Conservation (phyloP, 176 grass and related monocot genomes). For the Pharus latifolius region DNA sequence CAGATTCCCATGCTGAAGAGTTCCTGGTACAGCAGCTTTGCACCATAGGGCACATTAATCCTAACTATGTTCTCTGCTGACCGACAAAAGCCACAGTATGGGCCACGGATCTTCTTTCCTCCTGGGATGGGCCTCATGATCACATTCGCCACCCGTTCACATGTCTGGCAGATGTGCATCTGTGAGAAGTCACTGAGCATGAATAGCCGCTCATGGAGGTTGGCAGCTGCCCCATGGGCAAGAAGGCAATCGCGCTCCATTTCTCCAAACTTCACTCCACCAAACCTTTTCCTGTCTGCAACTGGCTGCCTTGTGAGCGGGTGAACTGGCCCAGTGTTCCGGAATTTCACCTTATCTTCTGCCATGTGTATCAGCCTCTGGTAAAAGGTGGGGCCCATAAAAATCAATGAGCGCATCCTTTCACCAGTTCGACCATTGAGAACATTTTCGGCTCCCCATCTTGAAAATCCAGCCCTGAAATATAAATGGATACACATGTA, state of each 20-base stretch:
- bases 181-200: constrained; percentile 77
- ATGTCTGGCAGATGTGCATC: constrained; percentile 66
- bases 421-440: constrained; percentile 78
- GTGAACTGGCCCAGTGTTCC: constrained; percentile 87
- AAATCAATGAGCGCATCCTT: constrained; percentile 64
- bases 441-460: constrained; percentile 69
- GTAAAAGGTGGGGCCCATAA: constrained; percentile 87
- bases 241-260: constrained; percentile 96
- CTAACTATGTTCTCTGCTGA: constrained; percentile 64
- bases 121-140: constrained; percentile 41
- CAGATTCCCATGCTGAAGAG: constrained; percentile 95
- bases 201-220: constrained; percentile 82
- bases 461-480: constrained; percentile 66
- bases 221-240: constrained; percentile 72
- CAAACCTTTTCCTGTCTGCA: constrained; percentile 69
- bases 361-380: constrained; percentile 92
- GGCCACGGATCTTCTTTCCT: constrained; percentile 61
- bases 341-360: constrained; percentile 93
- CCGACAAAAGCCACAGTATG: constrained; percentile 62
- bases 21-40: constrained; percentile 87
- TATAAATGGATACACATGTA: not conserved
- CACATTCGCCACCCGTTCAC: constrained; percentile 65
- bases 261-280: constrained; percentile 93
- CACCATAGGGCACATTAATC: constrained; percentile 71
- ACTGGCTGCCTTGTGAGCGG: constrained; percentile 82